Evolutionary conservation across 768 basidiomycete genomes (phyloP).

Genomic region (Strobilomyces echinocephalus): DNA sequence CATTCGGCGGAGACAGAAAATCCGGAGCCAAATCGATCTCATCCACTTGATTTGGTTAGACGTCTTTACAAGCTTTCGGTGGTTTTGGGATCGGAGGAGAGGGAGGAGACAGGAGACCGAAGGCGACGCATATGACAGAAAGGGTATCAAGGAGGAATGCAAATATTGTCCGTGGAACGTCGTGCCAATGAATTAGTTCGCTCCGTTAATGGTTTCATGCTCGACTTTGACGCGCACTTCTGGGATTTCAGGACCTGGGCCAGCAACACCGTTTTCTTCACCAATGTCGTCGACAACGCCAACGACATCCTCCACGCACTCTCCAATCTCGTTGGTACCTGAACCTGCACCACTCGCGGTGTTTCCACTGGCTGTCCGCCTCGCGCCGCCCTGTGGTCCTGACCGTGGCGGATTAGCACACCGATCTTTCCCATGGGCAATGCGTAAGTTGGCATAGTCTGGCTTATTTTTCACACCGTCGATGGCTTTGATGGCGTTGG

Average conservation of each 20-base stretch:
- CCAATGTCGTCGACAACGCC: constrained; percentile 21
- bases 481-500: constrained; percentile 97
- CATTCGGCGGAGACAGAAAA: constrained; percentile 21
- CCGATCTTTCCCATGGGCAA: constrained; percentile 93
- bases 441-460: constrained; percentile 84
- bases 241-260: constrained; percentile 28
- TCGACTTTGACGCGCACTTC: constrained; percentile 44
- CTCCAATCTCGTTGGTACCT: constrained; percentile 14
- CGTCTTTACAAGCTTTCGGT: constrained; percentile 31
- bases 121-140: constrained; percentile 26
- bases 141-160: constrained; percentile 29
- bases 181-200: constrained; percentile 16
- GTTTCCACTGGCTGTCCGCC: constrained; percentile 45
- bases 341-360: constrained; percentile 17
- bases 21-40: constrained; percentile 45
- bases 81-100: constrained; percentile 27
- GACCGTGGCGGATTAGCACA: constrained; percentile 91
- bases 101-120: constrained; percentile 16
- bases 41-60: constrained; percentile 35
- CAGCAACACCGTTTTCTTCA: constrained; percentile 22
- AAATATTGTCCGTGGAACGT: constrained; percentile 26
- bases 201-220: constrained; percentile 23
- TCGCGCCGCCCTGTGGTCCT: constrained; percentile 66
- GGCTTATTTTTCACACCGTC: constrained; percentile 89
- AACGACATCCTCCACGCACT: constrained; percentile 17